Evolutionary conservation across 2,329 filamentous ascomycete genomes (phyloP).

Genomic region (Paracorniculantispora psalliotae): DNA sequence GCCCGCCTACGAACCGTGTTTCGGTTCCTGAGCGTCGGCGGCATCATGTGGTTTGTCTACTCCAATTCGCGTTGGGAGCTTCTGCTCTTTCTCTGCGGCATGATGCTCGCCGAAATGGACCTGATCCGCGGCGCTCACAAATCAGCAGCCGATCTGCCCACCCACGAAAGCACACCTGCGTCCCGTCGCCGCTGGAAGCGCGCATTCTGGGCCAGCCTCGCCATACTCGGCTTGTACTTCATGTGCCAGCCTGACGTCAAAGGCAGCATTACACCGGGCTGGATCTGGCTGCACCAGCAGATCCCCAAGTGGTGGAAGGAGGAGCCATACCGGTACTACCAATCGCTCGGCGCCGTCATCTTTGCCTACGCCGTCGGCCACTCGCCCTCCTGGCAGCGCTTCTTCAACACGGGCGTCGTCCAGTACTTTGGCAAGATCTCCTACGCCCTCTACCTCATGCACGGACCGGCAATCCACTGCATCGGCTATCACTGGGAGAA

Average conservation of each 20-base stretch:
- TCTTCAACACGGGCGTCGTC: slow-evolving; percentile 45
- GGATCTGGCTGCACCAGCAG: slow-evolving; percentile 40
- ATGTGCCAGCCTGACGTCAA: slow-evolving; percentile 34
- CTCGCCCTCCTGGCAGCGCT: slow-evolving; percentile 40
- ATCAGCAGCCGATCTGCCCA: slow-evolving; percentile 22
- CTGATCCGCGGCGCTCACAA: slow-evolving; percentile 43
- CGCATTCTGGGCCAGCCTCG: slow-evolving; percentile 36
- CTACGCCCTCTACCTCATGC: slow-evolving; percentile 58
- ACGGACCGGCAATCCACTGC: slow-evolving; percentile 51
- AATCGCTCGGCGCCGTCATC: slow-evolving; percentile 47
- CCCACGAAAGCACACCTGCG: slow-evolving; percentile 17
- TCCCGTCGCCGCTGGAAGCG: slow-evolving; percentile 11
- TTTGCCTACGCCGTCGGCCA: slow-evolving; percentile 47
- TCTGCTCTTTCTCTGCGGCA: slow-evolving; percentile 50
- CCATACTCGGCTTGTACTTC: slow-evolving; percentile 49
- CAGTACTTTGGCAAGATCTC: slow-evolving; percentile 58
- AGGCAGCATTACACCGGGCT: slow-evolving; percentile 48
- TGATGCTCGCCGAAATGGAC: slow-evolving; percentile 51
- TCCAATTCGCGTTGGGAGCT: slow-evolving; percentile 50
- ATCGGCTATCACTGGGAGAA: slow-evolving; percentile 48
- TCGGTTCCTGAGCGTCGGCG: slow-evolving; percentile 38
- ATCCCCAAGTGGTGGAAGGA: slow-evolving; percentile 47
- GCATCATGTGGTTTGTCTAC: slow-evolving; percentile 41
- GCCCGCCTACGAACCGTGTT: slow-evolving; percentile 39
- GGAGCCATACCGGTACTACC: slow-evolving; percentile 52